Percentiles rank a stretch among this genome's conserved stretches.
Evolutionary conservation across 2,329 filamentous ascomycete genomes (phyloP).

Genomic region (Colletotrichum kahawae): DNA sequence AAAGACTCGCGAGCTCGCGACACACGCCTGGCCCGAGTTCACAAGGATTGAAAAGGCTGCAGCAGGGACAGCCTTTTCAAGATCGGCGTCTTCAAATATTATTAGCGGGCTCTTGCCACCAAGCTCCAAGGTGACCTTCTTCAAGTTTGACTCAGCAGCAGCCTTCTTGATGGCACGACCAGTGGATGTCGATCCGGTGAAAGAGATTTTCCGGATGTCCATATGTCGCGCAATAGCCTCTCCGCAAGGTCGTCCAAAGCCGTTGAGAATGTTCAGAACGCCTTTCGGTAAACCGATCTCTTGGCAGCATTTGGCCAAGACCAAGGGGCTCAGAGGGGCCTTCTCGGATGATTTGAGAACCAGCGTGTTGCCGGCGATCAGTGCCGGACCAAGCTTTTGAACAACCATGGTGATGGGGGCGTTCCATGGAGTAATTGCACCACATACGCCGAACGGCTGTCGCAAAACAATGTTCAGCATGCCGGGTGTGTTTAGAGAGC

Average conservation of each 20-base stretch:
- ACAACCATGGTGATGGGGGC: neutral
- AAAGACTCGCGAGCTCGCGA: constrained; percentile 85
- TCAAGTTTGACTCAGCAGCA: constrained; percentile 38
- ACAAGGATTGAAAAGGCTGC: constrained; percentile 25
- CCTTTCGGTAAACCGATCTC: constrained; percentile 42
- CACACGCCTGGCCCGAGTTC: constrained; percentile 23
- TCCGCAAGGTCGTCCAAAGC: neutral
- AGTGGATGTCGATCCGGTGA: neutral
- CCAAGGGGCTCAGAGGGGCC: constrained; percentile 83
- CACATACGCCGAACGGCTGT: neutral
- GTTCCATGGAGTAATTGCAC: neutral
- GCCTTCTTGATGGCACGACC: neutral
- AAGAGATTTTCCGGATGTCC: constrained; percentile 14
- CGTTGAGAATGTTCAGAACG: constrained; percentile 21
- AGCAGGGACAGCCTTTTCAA: constrained; percentile 40
- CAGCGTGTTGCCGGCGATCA: constrained; percentile 75
- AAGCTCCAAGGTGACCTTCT: constrained; percentile 49
- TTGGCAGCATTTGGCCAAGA: constrained; percentile 64
- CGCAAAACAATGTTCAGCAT: neutral
- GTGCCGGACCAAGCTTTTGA: neutral
- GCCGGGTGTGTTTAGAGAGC: neutral
- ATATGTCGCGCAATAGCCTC: constrained; percentile 13
- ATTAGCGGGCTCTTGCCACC: constrained; percentile 50
- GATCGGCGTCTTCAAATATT: constrained; percentile 51
- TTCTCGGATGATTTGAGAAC: constrained; percentile 86